Percentiles rank a stretch among this genome's conserved stretches.
Conservation (phyloP, 768 basidiomycete species). For the Pisolithus microcarpus region DNA sequence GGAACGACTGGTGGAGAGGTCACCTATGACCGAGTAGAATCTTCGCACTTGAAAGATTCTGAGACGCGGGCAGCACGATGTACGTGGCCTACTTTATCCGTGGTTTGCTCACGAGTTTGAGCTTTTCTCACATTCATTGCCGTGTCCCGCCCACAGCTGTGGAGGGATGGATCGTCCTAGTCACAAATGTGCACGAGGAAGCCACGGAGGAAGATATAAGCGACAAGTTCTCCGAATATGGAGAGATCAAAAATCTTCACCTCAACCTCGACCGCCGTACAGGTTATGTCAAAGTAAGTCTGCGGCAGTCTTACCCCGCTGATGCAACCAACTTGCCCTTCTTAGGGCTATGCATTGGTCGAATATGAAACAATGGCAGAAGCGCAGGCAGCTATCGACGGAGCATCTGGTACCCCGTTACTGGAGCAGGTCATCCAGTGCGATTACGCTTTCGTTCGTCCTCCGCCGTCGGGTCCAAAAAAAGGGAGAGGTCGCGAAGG, state of each 20-base stretch:
- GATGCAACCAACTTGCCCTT: conserved; percentile 1
- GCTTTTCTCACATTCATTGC: conserved; percentile 4
- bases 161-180: conserved; percentile 97
- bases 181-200: conserved; percentile 96
- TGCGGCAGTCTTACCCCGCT: neutral
- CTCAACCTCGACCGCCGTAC: conserved; percentile 95
- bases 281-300: conserved; percentile 91
- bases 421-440: conserved; percentile 84
- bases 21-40: conserved; percentile 77
- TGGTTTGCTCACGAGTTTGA: conserved; percentile 5
- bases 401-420: conserved; percentile 73
- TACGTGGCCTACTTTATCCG: conserved; percentile 33
- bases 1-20: conserved; percentile 49
- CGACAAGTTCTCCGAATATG: conserved; percentile 94
- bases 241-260: conserved; percentile 96
- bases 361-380: conserved; percentile 96
- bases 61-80: conserved; percentile 84
- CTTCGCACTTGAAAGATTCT: conserved; percentile 50
- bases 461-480: conserved; percentile 74
- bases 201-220: conserved; percentile 95
- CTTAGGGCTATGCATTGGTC: conserved; percentile 94
- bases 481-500: conserved; percentile 62
- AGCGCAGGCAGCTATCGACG: conserved; percentile 89
- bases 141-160: conserved; percentile 54
- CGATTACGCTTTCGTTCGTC: conserved; percentile 89